Percentiles rank a stretch among this genome's conserved stretches.
Conservation (phyloP, 345 rosid genomes). For the Pelargonium nanum region DNA sequence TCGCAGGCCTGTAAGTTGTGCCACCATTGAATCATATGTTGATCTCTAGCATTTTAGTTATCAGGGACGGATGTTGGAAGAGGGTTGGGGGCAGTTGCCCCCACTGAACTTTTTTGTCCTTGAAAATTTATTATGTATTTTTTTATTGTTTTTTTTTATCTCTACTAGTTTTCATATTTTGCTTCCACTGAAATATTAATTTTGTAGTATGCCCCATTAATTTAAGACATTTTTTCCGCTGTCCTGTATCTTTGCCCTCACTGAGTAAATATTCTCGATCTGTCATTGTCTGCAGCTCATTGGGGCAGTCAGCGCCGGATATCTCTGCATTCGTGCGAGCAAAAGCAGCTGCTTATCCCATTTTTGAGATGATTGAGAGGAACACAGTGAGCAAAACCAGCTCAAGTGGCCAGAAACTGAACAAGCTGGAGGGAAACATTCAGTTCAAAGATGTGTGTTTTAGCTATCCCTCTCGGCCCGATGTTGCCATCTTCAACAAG, state of each 20-base stretch:
- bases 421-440: conserved; percentile 64
- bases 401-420: conserved; percentile 40
- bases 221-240: no score
- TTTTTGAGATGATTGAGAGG: conserved; percentile 89
- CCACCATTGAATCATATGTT: neutral
- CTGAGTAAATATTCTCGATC: neutral
- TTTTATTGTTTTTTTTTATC: no score
- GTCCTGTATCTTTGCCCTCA: no score
- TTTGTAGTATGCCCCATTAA: no score
- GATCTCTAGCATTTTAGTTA: neutral
- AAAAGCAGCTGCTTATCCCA: conserved; percentile 81
- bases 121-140: no score
- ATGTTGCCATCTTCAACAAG: conserved; percentile 51
- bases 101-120: no score
- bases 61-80: no score
- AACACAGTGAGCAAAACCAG: conserved; percentile 45
- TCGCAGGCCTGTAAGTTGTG: conserved; percentile 73
- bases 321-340: conserved; percentile 74
- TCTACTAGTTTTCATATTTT: no score
- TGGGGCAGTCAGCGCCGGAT: conserved; percentile 92
- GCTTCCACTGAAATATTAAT: no score
- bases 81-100: no score
- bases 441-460: conserved; percentile 63
- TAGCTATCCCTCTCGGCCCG: conserved; percentile 81
- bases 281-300: conserved; percentile 36